Evolutionary conservation across 2,329 filamentous ascomycete species (phyloP), one percentile per base, ranked within the genome.

Genomic region (Rutstroemia sp.): DNA sequence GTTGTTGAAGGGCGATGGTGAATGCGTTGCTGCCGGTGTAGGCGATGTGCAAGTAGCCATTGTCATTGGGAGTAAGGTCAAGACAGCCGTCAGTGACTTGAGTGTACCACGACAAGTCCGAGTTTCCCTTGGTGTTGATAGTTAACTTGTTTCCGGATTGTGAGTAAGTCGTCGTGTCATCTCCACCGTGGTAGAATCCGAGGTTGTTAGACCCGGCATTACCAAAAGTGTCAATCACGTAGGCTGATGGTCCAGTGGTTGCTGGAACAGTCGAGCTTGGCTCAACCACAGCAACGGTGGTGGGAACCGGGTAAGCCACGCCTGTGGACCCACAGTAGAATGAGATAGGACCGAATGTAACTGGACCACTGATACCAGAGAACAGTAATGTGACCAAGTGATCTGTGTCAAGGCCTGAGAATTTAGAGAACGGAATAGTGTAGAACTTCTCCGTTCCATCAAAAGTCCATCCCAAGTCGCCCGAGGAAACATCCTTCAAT

Each of bases 181-280:
- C 82, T n/a, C 75, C 75, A 9, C 85, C 84, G 67, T 87, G 84
- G 78, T 82, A 88, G 68, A 81, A 78, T 2, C 78, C 79, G 2
- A 87, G 75, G 17, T 79, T 76, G 64, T 88, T 88, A 25, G 70
- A 75, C 58, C 75, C 70, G 2, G 69, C 56, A 61, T 74, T 75
- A 38, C 70, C 70, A 61, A 88, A 88, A 3, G 75, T 76, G 69
- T 88, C 85, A 56, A 88, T 80, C 0, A 86, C 72, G 30, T 82
- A 72, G 12, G 72, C 69, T 16, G 75, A 72, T 25, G 75, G 75
- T 19, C 77, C 74, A 12, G 70, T 61, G 3, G 79, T 79, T 3
- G 77, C 76, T n/a, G 75, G 66, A 14, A 81, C 73, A 5, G 77
- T 80, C 16, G 71, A 71, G 3, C 73, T 74, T 6, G 76, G 74